Conservation (phyloP, 2,329 filamentous ascomycete genomes). For the Albophoma yamanashiensis region DNA sequence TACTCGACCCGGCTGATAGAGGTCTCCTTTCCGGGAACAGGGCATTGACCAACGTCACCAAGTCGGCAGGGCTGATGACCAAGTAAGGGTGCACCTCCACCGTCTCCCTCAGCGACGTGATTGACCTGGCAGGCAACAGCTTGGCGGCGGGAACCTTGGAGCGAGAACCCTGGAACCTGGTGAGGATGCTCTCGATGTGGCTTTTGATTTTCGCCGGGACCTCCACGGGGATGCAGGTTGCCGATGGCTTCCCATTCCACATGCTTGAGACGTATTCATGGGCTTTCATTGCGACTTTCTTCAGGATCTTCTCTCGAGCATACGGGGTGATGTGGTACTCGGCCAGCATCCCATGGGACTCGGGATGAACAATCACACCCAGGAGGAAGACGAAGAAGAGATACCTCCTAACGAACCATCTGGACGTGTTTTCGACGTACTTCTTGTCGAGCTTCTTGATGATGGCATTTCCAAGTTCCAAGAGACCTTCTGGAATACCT, state of each 20-base stretch:
- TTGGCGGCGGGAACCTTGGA: conserved; percentile 41
- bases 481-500: conserved; percentile 74
- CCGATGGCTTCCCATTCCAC: conserved; percentile 55
- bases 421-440: conserved; percentile 62
- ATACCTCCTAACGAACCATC: conserved; percentile 83
- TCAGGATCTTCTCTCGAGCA: conserved; percentile 70
- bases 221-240: conserved; percentile 32
- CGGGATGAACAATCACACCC: conserved; percentile 77
- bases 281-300: conserved; percentile 70
- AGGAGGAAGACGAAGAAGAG: conserved; percentile 83
- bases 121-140: conserved; percentile 59
- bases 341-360: conserved; percentile 68
- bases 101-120: conserved; percentile 65
- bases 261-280: conserved; percentile 73
- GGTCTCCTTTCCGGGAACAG: conserved; percentile 69
- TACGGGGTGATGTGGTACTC: conserved; percentile 90
- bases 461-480: conserved; percentile 79
- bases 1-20: conserved; percentile 50
- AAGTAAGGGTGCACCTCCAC: conserved; percentile 70
- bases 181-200: conserved; percentile 63
- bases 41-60: conserved; percentile 70
- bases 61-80: conserved; percentile 68
- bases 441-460: conserved; percentile 64
- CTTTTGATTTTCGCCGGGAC: conserved; percentile 52
- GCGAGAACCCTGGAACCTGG: conserved; percentile 47